Base-by-base conservation (phyloP, 192 early-diverging fungal species). In the Mortierella antarctica region DNA sequence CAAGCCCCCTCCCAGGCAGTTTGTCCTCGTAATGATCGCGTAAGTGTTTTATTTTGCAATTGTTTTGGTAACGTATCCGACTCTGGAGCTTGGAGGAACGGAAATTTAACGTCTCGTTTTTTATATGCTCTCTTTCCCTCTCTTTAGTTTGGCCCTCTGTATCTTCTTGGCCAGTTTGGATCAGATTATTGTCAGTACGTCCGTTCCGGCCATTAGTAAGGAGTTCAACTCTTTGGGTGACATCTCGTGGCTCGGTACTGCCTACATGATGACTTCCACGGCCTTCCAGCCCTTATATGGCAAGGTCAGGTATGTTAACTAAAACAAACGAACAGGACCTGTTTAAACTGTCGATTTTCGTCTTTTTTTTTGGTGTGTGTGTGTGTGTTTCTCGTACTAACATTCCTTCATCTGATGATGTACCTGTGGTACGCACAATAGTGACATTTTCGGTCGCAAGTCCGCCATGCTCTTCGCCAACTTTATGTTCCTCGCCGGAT, bases 241-340 rank as follows among this genome's bases (percentile, higher is more conserved):
- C 54, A 88, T 94, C 41, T 87, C 93, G 4, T 98, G 96, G 96
- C 90, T 98, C 44, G 94, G 90, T 50, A 92, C 89, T 41, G 85
- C 88, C 31, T 95, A 94, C 59, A 82, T 94, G 70, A 71, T 95
- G 72, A 91, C 89, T 62, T 87, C 86, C 39, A 93, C 95, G 4
- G 91, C 95, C 10, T 84, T 96, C 63, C 90, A 94, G 72, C 93
- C 95, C 8, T 78, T 92, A n/a, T n/a, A n/a, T n/a, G n/a, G 46
- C 96, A 92, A 73, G 93, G 31, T 31, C 31, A 2, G 31, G 31
- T 31, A 2, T 31, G 31, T n/a, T n/a, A n/a, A n/a, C n/a, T n/a
- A n/a, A n/a, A n/a, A n/a, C n/a, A n/a, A n/a, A n/a, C n/a, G n/a
- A n/a, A n/a, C n/a, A n/a, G n/a, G n/a, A n/a, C n/a, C n/a, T n/a